Evolutionary conservation across 176 grass and related monocot species (phyloP).

Genomic region (Carex littledalei): DNA sequence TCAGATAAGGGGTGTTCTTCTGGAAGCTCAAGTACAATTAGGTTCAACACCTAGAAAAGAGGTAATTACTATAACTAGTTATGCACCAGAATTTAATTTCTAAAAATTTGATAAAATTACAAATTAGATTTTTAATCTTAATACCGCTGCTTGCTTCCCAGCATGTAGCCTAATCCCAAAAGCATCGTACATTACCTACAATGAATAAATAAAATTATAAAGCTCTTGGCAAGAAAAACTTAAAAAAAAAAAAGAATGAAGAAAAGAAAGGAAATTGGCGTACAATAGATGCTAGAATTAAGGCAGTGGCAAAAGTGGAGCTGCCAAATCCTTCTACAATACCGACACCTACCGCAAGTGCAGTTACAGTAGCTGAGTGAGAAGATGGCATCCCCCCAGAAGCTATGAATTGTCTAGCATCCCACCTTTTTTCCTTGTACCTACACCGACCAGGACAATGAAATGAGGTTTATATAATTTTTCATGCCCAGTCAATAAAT

Average conservation of each 20-base stretch:
- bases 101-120: neutral
- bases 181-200: conserved; percentile 90
- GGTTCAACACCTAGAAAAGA: conserved; percentile 70
- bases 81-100: neutral
- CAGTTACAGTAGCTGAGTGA: conserved; percentile 86
- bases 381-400: conserved; percentile 98
- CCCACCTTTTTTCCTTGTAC: conserved; percentile 89
- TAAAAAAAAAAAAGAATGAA: neutral
- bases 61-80: neutral
- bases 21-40: conserved; percentile 86
- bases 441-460: conserved; percentile 24
- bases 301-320: conserved; percentile 59
- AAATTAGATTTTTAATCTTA: neutral
- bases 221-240: neutral
- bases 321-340: conserved; percentile 75
- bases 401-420: conserved; percentile 77
- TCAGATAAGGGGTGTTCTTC: conserved; percentile 68
- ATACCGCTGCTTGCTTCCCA: conserved; percentile 96
- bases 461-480: neutral
- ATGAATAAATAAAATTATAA: conserved; percentile 31
- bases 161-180: conserved; percentile 91
- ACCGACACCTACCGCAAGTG: conserved; percentile 72
- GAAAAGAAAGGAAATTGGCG: neutral
- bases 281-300: conserved; percentile 81
- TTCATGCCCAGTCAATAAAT: neutral